Base-by-base conservation (phyloP, 192 early-diverging fungal species). In the Diversispora eburnea region DNA sequence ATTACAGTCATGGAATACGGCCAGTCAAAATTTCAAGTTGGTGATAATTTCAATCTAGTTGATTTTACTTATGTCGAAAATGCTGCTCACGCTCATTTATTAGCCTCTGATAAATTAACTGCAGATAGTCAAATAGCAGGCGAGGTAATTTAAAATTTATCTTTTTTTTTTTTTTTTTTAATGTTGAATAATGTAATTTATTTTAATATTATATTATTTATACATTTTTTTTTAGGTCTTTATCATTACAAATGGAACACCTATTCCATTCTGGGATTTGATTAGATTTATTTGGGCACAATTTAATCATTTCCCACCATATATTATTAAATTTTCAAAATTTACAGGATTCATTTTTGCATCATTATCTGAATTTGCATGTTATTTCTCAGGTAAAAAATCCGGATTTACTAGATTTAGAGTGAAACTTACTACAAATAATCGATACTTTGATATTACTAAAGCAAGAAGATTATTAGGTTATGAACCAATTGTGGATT, bases 61-160 rank as follows among this genome's bases (percentile, higher is more conserved):
- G 96, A 98, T 74, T 94, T 88, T 77, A 97, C 96, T 9, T 95
- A 95, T 75, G 96, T 98, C 6, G 93, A 88, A 75, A 98, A 98
- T 72, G 89, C 92, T n/a, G 93, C 94, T 7, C 92, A 96, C 67
- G 89, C 93, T 12, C 96, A 98, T 78, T 76, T 97, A 10, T 82
- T 95, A 63, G 94, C 94, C 8, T 91, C 89, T 3, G 88, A 96
- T 52, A 89, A 87, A 66, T 77, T 96, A 43, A 70, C 77, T 9
- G 58, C 67, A 20, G 74, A 74, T 42, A 77, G 72, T 59, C 64
- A 61, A 54, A 75, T 76, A 33, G 74, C 58, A 60, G 84, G 80
- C 79, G 76, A 86, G 81, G 67, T 84, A 89, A 39, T 75, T 43
- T 65, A 82, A 82, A 63, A 47, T 41, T 33, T 47, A 62, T 12